Evolutionary conservation across 116 monocot species (phyloP), one percentile per base, ranked within the genome.

Genomic region (Cymodocea nodosa): DNA sequence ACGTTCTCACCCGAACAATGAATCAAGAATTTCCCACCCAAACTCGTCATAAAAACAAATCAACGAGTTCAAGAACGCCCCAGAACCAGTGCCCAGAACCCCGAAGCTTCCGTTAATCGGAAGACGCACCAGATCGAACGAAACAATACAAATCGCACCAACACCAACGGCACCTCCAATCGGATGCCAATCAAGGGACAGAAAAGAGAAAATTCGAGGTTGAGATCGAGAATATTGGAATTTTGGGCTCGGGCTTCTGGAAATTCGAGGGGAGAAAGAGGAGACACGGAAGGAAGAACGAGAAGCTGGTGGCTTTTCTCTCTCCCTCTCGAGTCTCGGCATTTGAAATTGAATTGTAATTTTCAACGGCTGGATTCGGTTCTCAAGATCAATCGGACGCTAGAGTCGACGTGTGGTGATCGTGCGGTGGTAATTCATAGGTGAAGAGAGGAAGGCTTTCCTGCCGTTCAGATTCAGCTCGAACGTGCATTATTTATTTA

Each of bases 341-440:
- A 70, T 81, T 81, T 65, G 56, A 81, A 81, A 69, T 76, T 68
- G 66, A 80, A 80, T 73, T 76, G 14, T 30, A 51, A 68, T 69
- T 76, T 76, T 76, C 40, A 50, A 79, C 66, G 62, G 74, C 19
- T 4, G 30, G n/a, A n/a, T n/a, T n/a, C n/a, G n/a, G n/a, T n/a
- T n/a, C n/a, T n/a, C n/a, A n/a, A n/a, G n/a, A n/a, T n/a, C n/a
- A n/a, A n/a, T n/a, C n/a, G n/a, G n/a, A n/a, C n/a, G n/a, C n/a
- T n/a, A n/a, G n/a, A n/a, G n/a, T n/a, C n/a, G n/a, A n/a, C n/a
- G n/a, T n/a, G n/a, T n/a, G n/a, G n/a, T n/a, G n/a, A n/a, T n/a
- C n/a, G n/a, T n/a, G n/a, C n/a, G n/a, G n/a, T n/a, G n/a, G n/a
- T n/a, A n/a, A n/a, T n/a, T n/a, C n/a, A n/a, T n/a, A n/a, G n/a